Evolutionary conservation across 1,284 basidiomycete genomes (phyloP).

Genomic region (Ceratorhiza oryzae-sativae): DNA sequence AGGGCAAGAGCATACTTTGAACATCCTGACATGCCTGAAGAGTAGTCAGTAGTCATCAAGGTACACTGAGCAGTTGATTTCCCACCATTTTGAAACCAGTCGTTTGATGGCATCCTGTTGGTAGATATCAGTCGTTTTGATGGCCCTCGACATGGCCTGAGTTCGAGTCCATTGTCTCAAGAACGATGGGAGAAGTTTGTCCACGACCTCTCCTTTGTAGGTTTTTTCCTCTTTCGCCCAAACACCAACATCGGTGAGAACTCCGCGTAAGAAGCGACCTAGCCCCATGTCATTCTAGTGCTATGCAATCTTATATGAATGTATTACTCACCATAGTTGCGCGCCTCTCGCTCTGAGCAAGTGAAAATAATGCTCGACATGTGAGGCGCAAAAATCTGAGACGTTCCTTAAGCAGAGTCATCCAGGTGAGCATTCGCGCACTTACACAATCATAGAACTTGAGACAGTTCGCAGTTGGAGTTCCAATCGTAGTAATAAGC

Average conservation of each 20-base stretch:
- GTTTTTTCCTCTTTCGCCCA: slow-evolving; percentile 78
- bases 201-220: slow-evolving; percentile 71
- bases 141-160: background rate
- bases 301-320: background rate
- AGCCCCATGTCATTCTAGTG: background rate
- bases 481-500: slow-evolving; percentile 83
- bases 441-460: slow-evolving; percentile 84
- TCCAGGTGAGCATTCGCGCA: slow-evolving; percentile 37
- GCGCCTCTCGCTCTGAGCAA: slow-evolving; percentile 94
- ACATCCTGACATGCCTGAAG: slow-evolving; percentile 35
- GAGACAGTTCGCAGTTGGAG: slow-evolving; percentile 85
- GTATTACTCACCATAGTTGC: slow-evolving; percentile 81
- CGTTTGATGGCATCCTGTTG: slow-evolving; percentile 65
- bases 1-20: slow-evolving; percentile 45
- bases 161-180: slow-evolving; percentile 29
- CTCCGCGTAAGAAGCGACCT: slow-evolving; percentile 85
- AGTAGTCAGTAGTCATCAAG: background rate
- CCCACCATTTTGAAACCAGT: slow-evolving; percentile 83
- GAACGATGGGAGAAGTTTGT: slow-evolving; percentile 48
- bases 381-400: slow-evolving; percentile 80
- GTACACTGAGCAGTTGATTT: slow-evolving; percentile 57
- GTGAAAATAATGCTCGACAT: slow-evolving; percentile 87
- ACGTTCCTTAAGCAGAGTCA: slow-evolving; percentile 44
- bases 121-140: slow-evolving; percentile 57
- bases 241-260: slow-evolving; percentile 74